Evolutionary conservation across 768 basidiomycete species (phyloP), one percentile per base, ranked within the genome.

Genomic region (Neoboletus magnificus): DNA sequence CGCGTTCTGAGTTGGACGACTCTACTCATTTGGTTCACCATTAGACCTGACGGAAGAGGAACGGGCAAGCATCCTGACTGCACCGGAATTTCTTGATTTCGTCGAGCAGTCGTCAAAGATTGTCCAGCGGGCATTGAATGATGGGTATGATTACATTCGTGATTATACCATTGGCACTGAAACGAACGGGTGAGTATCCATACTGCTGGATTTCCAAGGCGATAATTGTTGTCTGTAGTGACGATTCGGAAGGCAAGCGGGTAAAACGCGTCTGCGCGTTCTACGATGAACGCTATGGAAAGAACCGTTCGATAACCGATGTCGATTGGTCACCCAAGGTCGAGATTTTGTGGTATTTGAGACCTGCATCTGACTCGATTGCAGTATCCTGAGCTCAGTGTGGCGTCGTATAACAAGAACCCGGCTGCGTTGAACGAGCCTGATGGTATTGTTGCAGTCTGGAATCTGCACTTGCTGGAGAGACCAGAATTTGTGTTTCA

Each of bases 251-350:
- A 73, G 93, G 93, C 9, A 85, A 87, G 62, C 85, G 86, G 47
- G 88, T 98, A 40, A 94, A 96, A 70, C 82, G 86, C n/a, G 78
- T 96, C n/a, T 98, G 96, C 64, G 87, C 89, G 44, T 98, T 98
- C 75, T 87, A 79, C 61, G 95, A 97, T 66, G 93, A 97, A 66
- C 80, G 90, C 45, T 90, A 91, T 73, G 89, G 89, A 7, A 92
- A 90, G 72, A 94, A 96, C 67, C 78, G 97, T 50, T 96, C 95
- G 7, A 91, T 99, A 57, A 99, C 97, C 1, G 93, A 93, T 62
- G 78, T 98, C 13, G 96, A 98, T 65, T 99, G 97, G 97, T 98
- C 95, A 48, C 92, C 92, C 3, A 98, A 98, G 79, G 96, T 92
- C 58, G 50, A 73, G 54, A 22, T 45, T 25, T 43, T 18, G 27